Conservation (phyloP, 2,329 filamentous ascomycete genomes). For the Pseudogymnoascus sp. region DNA sequence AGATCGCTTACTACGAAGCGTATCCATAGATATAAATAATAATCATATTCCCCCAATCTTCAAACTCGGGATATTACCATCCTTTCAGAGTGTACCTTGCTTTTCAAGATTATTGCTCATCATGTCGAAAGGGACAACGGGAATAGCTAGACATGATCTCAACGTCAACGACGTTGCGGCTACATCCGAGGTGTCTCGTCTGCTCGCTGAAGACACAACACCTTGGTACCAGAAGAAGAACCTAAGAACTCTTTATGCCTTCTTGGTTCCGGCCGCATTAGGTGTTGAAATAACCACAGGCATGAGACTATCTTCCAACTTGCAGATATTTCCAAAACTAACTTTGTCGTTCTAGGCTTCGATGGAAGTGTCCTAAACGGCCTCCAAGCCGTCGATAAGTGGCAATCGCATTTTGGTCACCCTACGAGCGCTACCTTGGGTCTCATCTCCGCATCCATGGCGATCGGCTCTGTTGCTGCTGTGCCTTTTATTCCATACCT, state of each 20-base stretch:
- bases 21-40: not conserved
- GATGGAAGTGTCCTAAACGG: constrained; percentile 23
- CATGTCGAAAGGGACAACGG: not conserved
- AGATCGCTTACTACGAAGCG: not conserved
- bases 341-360: constrained; percentile 10
- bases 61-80: not conserved
- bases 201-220: constrained; percentile 13
- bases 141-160: not conserved
- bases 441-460: constrained; percentile 37
- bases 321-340: not conserved
- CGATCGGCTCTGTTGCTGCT: constrained; percentile 37
- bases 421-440: constrained; percentile 34
- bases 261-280: constrained; percentile 15
- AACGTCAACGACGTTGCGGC: not conserved
- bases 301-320: not conserved
- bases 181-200: not conserved
- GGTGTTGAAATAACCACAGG: constrained; percentile 19
- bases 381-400: constrained; percentile 16
- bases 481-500: constrained; percentile 35
- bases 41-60: not conserved
- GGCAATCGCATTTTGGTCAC: constrained; percentile 31
- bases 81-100: not conserved
- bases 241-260: constrained; percentile 17
- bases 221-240: constrained; percentile 22
- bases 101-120: not conserved